A percentile compares a stretch with the other conserved stretches of the same genome.
Conservation (phyloP, 2,329 filamentous ascomycete species). For the Alternaria novae-zelandiae region DNA sequence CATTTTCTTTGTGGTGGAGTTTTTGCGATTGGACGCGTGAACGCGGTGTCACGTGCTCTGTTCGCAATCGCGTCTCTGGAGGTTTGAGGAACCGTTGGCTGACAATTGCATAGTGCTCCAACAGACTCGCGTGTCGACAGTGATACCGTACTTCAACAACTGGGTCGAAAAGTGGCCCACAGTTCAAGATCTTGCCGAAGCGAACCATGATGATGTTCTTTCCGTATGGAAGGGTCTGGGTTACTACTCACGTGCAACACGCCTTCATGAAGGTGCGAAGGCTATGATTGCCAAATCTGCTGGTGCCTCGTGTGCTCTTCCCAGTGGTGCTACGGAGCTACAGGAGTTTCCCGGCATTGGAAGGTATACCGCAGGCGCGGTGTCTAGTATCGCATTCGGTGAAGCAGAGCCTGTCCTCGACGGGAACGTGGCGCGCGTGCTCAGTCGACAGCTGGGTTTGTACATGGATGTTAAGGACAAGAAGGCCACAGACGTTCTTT, state of each 20-base stretch:
- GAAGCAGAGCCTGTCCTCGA: slow-evolving; percentile 66
- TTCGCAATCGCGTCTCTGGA: neutral
- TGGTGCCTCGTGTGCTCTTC: slow-evolving; percentile 57
- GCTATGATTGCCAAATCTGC: slow-evolving; percentile 51
- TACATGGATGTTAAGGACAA: slow-evolving; percentile 64
- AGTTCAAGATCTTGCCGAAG: slow-evolving; percentile 62
- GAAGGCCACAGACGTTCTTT: slow-evolving; percentile 61
- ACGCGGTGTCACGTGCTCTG: slow-evolving; percentile 25
- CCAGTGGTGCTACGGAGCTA: slow-evolving; percentile 54
- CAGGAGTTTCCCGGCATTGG: slow-evolving; percentile 65
- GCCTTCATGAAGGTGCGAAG: slow-evolving; percentile 64
- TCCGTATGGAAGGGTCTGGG: slow-evolving; percentile 67
- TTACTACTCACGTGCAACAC: slow-evolving; percentile 69
- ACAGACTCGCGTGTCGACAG: slow-evolving; percentile 68
- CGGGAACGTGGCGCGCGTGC: slow-evolving; percentile 67
- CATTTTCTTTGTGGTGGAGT: neutral
- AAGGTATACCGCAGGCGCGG: slow-evolving; percentile 67
- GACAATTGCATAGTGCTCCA: slow-evolving; percentile 59
- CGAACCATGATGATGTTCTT: slow-evolving; percentile 63
- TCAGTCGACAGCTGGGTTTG: slow-evolving; percentile 66
- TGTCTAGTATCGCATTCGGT: slow-evolving; percentile 68
- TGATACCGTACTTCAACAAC: slow-evolving; percentile 67
- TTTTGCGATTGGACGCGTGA: neutral
- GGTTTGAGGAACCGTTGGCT: neutral
- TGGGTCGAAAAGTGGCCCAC: slow-evolving; percentile 69